Evolutionary conservation across 441 rosid species (phyloP).

Genomic region (Viola pubescens): DNA sequence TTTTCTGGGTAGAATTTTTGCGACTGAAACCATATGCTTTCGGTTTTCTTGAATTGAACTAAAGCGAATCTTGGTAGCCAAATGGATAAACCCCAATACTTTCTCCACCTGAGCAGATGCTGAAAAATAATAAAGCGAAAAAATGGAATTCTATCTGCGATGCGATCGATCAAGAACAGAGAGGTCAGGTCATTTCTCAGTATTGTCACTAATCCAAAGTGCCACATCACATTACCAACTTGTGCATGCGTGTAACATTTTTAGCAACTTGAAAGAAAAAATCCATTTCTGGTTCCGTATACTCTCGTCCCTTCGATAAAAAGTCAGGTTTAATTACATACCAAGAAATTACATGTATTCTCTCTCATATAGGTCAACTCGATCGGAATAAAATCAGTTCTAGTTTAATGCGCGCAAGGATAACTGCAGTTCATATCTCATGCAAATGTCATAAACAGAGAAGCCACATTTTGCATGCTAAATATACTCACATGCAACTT

Average conservation of each 20-base stretch:
- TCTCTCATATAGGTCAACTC: too few species aligned
- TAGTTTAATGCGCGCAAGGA: too few species aligned
- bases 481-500: not conserved
- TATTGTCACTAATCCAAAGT: not conserved
- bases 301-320: too few species aligned
- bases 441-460: not conserved
- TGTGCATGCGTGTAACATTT: too few species aligned
- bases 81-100: not conserved
- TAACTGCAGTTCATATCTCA: too few species aligned
- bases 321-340: too few species aligned
- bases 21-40: not conserved
- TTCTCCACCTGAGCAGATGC: constrained; percentile 29
- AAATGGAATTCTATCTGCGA: too few species aligned
- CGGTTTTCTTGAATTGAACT: constrained; percentile 1
- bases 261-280: too few species aligned
- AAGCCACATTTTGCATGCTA: not conserved
- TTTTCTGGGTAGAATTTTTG: too few species aligned
- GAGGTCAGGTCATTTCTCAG: constrained; percentile 7
- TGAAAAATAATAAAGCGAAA: not conserved
- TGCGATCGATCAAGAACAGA: constrained; percentile 3
- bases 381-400: too few species aligned
- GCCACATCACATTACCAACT: not conserved
- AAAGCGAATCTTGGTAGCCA: not conserved
- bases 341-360: too few species aligned
- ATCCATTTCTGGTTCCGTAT: too few species aligned